Evolutionary conservation across 2,329 filamentous ascomycete genomes (phyloP).

Genomic region (Pseudogymnoascus sp.): DNA sequence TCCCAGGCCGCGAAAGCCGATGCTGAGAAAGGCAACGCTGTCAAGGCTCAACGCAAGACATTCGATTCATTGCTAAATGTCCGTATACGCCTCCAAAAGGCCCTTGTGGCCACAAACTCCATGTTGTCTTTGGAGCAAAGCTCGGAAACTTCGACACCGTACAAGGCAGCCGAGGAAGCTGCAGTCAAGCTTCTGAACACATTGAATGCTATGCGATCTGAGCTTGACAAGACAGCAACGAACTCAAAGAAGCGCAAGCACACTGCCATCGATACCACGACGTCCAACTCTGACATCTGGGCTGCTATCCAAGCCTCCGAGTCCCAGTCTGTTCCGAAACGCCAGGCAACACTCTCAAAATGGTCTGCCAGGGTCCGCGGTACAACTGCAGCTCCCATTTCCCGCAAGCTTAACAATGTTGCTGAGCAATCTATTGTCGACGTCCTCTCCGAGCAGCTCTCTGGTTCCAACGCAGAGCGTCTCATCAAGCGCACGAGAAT

Average conservation of each 20-base stretch:
- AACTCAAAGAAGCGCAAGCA: conserved; percentile 56
- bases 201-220: conserved; percentile 60
- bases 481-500: conserved; percentile 61
- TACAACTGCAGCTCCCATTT: conserved; percentile 46
- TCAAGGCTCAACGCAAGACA: conserved; percentile 74
- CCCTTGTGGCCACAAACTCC: conserved; percentile 73
- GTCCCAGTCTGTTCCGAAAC: conserved; percentile 46
- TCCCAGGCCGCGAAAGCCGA: conserved; percentile 63
- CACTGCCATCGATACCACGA: conserved; percentile 40
- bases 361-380: conserved; percentile 78
- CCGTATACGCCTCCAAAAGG: conserved; percentile 89
- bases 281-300: conserved; percentile 62
- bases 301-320: conserved; percentile 61
- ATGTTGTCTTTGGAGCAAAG: conserved; percentile 43
- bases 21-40: conserved; percentile 74
- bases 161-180: conserved; percentile 72
- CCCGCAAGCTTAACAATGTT: conserved; percentile 45
- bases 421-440: conserved; percentile 56
- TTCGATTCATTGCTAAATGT: conserved; percentile 87
- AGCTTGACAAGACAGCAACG: conserved; percentile 41
- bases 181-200: conserved; percentile 80
- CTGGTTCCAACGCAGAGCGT: conserved; percentile 47
- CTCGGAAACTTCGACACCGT: conserved; percentile 42
- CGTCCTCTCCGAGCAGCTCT: conserved; percentile 60
- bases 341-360: conserved; percentile 71